Evolutionary conservation across 2,329 filamentous ascomycete genomes (phyloP).

Genomic region (Setomelanomma holmii): DNA sequence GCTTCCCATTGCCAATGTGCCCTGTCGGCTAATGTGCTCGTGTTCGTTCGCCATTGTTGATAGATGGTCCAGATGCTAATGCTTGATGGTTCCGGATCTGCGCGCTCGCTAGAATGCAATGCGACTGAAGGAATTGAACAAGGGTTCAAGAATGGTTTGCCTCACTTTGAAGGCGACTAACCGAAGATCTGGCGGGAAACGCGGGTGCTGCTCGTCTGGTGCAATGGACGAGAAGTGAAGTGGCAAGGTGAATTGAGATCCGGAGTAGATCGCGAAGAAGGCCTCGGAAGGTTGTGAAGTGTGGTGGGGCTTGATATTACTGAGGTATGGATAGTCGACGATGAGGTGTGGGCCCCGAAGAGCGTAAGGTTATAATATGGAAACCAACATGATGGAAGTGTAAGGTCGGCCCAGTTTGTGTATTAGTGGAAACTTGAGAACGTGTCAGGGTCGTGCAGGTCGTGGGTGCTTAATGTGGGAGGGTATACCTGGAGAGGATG

Average conservation of each 20-base stretch:
- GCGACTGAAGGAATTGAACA: neutral
- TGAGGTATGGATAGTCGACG: slow-evolving; percentile 17
- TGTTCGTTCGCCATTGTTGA: slow-evolving; percentile 45
- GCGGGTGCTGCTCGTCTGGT: too few relatives aligned
- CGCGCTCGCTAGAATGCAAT: slow-evolving; percentile 2
- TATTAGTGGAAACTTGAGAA: slow-evolving; percentile 22
- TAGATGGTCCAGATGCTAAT: slow-evolving; percentile 1
- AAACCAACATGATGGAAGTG: slow-evolving; percentile 42
- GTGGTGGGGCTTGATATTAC: slow-evolving; percentile 11
- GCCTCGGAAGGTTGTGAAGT: neutral
- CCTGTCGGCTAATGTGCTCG: slow-evolving; percentile 31
- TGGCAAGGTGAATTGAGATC: neutral
- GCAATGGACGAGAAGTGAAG: neutral
- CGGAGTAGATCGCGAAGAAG: neutral
- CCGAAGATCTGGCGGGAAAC: neutral
- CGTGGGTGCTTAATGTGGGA: slow-evolving; percentile 25
- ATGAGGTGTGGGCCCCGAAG: slow-evolving; percentile 42
- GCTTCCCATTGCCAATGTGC: slow-evolving; percentile 38
- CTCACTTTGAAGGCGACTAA: too few relatives aligned
- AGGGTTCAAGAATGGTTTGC: neutral
- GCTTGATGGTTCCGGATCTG: neutral
- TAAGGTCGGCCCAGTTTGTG: slow-evolving; percentile 40
- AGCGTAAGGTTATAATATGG: slow-evolving; percentile 48
- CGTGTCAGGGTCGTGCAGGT: slow-evolving; percentile 32
- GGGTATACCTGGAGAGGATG: slow-evolving; percentile 42